Conservation (phyloP, 2,329 filamentous ascomycete species). For the Didymella arachidicola region DNA sequence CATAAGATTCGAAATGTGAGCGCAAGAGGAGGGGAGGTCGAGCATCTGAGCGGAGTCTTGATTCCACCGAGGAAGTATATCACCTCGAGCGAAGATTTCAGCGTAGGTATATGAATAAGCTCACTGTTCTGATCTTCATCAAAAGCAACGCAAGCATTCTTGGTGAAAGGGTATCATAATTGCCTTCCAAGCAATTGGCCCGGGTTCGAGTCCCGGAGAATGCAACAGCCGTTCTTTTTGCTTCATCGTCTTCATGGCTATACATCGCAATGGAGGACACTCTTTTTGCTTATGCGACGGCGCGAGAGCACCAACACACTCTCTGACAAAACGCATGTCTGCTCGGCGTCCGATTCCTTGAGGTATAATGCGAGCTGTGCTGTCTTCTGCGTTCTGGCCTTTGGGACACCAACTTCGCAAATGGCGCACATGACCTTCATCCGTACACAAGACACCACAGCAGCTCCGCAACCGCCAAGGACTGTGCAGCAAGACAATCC, state of each 20-base stretch:
- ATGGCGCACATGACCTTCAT: conserved; percentile 3
- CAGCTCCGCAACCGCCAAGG: background rate
- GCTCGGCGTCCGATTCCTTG: background rate
- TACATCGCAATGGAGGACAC: background rate
- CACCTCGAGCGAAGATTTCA: no score
- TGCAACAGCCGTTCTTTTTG: conserved; percentile 11
- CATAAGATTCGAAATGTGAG: background rate
- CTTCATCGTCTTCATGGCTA: background rate
- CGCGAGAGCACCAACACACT: background rate
- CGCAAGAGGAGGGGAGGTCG: background rate
- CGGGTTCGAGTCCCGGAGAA: conserved; percentile 22
- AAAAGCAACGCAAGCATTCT: conserved; percentile 21
- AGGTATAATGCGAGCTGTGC: background rate
- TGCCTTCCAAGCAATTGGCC: conserved; percentile 26
- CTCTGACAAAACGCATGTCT: background rate
- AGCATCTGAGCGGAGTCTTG: no score
- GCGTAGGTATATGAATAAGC: background rate
- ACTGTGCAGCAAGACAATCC: background rate
- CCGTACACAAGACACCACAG: background rate
- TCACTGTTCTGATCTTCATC: background rate
- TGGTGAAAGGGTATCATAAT: conserved; percentile 24
- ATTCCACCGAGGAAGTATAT: no score
- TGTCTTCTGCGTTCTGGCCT: conserved; percentile 6
- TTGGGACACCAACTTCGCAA: conserved; percentile 3
- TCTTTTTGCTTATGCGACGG: background rate